Conservation (phyloP, 805 yeast species). For the Metschnikowia reukaufii region DNA sequence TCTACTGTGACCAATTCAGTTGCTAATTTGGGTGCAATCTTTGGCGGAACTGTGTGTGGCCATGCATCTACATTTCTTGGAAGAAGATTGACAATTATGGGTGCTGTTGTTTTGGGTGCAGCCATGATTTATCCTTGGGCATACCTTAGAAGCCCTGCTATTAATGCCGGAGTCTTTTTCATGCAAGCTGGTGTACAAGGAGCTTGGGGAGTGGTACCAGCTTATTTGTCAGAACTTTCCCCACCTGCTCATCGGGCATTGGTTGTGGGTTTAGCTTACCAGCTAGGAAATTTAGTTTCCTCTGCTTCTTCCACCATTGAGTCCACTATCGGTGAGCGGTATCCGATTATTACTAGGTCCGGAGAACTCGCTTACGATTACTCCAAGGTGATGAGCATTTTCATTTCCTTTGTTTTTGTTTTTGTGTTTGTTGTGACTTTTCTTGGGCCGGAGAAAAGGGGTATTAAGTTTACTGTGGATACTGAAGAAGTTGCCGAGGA, state of each 20-base stretch:
- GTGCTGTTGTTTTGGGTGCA: conserved; percentile 35
- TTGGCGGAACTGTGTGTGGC: conserved; percentile 48
- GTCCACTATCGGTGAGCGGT: conserved; percentile 56
- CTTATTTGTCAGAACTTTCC: conserved; percentile 63
- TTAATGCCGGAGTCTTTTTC: conserved; percentile 62
- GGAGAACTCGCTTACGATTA: conserved; percentile 47
- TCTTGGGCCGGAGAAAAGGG: conserved; percentile 55
- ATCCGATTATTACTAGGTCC: conserved; percentile 43
- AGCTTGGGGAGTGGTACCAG: conserved; percentile 72
- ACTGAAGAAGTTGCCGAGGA: conserved; percentile 27
- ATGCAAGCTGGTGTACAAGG: conserved; percentile 69
- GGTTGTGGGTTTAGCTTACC: conserved; percentile 49
- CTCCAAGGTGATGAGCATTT: conserved; percentile 67
- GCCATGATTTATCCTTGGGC: conserved; percentile 42
- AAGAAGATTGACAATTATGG: conserved; percentile 34
- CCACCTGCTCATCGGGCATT: conserved; percentile 19
- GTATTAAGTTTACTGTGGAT: conserved; percentile 17
- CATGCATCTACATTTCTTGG: conserved; percentile 38
- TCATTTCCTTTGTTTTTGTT: conserved; percentile 64
- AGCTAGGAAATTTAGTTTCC: conserved; percentile 70
- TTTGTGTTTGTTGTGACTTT: conserved; percentile 48
- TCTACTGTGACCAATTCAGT: conserved; percentile 42
- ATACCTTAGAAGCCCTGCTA: conserved; percentile 29
- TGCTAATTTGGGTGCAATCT: conserved; percentile 42
- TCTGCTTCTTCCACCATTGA: conserved; percentile 73